Percentiles rank a stretch among this genome's conserved stretches.
These are phyloP conservation scores for Phytopythium litorale DNA, from an alignment of 352 stramenopile species.

Conservation along the genomic window DNA sequence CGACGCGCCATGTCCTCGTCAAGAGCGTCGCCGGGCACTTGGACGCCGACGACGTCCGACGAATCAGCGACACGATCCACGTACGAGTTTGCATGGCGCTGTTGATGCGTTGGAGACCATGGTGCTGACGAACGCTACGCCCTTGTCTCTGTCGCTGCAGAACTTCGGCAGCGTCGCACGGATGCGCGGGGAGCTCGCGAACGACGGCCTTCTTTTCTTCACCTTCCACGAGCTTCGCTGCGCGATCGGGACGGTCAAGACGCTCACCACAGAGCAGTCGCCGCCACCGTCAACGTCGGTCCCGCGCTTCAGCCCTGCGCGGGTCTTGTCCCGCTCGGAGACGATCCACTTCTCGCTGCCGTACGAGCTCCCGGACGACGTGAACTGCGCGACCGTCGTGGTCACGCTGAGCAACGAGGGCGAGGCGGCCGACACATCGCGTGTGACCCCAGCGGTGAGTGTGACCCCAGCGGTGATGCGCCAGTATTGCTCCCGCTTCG, in stretches of 20 bases:
- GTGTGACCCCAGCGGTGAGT: slow-evolving; percentile 11
- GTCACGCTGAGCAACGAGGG: slow-evolving; percentile 25
- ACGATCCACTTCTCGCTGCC: slow-evolving; percentile 59
- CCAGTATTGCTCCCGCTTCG: slow-evolving; percentile 62
- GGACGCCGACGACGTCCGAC: slow-evolving; percentile 32
- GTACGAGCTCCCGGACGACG: slow-evolving; percentile 60
- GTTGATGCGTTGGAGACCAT: not conserved
- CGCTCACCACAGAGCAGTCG: not conserved
- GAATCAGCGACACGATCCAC: slow-evolving; percentile 44
- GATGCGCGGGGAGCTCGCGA: slow-evolving; percentile 41
- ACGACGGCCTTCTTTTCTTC: slow-evolving; percentile 60
- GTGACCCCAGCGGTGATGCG: slow-evolving; percentile 26
- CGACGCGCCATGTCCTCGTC: slow-evolving; percentile 67
- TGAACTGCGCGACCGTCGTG: slow-evolving; percentile 60
- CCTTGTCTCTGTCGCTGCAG: slow-evolving; percentile 19
- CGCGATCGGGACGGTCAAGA: slow-evolving; percentile 53
- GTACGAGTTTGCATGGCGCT: slow-evolving; percentile 23
- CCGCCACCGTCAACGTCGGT: not conserved
- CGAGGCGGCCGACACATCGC: slow-evolving; percentile 4
- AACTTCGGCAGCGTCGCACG: slow-evolving; percentile 56
- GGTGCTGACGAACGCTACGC: not conserved
- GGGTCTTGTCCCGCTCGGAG: slow-evolving; percentile 9
- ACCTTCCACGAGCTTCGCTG: slow-evolving; percentile 72
- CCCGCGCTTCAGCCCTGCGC: slow-evolving; percentile 1
- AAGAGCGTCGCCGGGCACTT: slow-evolving; percentile 33